phyloP scores from a whole-genome alignment of 257 asterid species.

The Scutellaria baicalensis region DNA sequence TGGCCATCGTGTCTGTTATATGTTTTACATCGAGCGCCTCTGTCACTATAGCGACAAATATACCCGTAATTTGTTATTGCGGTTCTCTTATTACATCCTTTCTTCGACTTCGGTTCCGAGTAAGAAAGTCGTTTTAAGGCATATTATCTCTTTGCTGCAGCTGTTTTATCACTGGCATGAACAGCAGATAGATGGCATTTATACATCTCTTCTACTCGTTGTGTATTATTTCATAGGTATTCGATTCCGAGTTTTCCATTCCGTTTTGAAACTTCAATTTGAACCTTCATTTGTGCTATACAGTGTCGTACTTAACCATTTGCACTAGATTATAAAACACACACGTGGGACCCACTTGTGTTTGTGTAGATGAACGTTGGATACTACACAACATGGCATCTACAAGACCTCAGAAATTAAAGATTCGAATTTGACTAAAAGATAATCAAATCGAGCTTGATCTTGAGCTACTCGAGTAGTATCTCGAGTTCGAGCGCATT shows the following conservation, averaged over 20 bases:
- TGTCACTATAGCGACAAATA: conserved; percentile 48
- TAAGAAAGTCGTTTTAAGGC: not conserved
- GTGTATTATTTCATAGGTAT: conserved; percentile 64
- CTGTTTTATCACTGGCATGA: conserved; percentile 63
- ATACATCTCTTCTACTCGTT: conserved; percentile 51
- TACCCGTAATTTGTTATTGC: conserved; percentile 41
- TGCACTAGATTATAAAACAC: not conserved
- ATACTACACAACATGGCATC: not conserved
- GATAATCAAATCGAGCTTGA: too few species aligned
- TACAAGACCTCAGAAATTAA: not conserved
- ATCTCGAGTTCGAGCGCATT: too few species aligned
- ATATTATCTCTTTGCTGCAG: conserved; percentile 29
- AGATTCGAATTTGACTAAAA: too few species aligned
- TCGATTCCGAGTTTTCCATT: not conserved
- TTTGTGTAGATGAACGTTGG: not conserved
- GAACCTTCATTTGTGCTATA: not conserved
- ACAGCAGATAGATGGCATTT: conserved; percentile 28
- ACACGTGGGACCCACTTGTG: not conserved
- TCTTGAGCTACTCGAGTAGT: too few species aligned
- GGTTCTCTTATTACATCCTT: not conserved
- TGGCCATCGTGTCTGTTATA: conserved; percentile 58
- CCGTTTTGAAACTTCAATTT: not conserved
- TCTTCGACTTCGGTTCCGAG: not conserved
- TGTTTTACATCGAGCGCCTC: conserved; percentile 62
- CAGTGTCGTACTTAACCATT: too few species aligned